Evolutionary conservation across 768 basidiomycete genomes (phyloP).

Genomic region (Pleurotus tuoliensis): DNA sequence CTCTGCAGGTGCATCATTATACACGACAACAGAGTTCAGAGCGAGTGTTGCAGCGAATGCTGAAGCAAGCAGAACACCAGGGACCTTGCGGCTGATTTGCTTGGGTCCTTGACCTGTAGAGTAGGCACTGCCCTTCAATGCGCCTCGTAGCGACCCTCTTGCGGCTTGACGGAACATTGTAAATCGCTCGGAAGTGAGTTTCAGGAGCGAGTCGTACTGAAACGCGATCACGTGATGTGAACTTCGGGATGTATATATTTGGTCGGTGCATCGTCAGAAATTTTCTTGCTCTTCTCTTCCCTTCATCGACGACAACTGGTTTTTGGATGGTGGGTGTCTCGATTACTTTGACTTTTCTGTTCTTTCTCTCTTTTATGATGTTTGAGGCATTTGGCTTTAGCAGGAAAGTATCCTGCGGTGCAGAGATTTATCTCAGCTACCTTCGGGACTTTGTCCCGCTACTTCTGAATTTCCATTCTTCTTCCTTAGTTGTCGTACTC

Average conservation of each 20-base stretch:
- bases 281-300: not conserved
- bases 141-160: not conserved
- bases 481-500: too few species aligned
- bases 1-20: constrained; percentile 6
- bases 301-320: not conserved
- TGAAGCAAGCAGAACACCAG: not conserved
- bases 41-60: constrained; percentile 19
- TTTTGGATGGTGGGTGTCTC: not conserved
- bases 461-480: constrained; percentile 10
- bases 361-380: constrained; percentile 5
- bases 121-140: not conserved
- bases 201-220: not conserved
- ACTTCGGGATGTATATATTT: not conserved
- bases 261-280: not conserved
- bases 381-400: constrained; percentile 7
- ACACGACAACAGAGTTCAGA: constrained; percentile 4
- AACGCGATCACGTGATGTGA: constrained; percentile 3
- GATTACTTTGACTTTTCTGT: not conserved
- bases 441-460: constrained; percentile 41
- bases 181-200: not conserved
- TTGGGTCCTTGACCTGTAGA: not conserved
- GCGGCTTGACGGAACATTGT: constrained; percentile 2
- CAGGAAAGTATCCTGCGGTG: constrained; percentile 36
- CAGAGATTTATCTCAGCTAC: constrained; percentile 63
- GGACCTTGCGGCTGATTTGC: not conserved